phyloP scores from a whole-genome alignment of 345 rosid species.

The Draba incana region DNA sequence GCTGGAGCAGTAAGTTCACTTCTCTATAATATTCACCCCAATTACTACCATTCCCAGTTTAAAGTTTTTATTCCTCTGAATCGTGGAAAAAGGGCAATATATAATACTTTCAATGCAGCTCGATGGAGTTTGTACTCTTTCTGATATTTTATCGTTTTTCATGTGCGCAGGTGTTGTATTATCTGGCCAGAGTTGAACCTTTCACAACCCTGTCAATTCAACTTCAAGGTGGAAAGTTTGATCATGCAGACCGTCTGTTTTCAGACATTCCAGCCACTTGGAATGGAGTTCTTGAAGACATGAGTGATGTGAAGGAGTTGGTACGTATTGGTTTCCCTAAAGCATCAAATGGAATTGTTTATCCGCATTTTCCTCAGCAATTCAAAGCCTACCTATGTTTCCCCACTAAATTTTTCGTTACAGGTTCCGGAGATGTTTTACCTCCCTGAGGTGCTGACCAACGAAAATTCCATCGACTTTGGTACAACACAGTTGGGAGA shows the following conservation, averaged over 20 bases:
- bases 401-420: constrained; percentile 23
- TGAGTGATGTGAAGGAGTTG: constrained; percentile 99
- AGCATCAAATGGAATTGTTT: constrained; percentile 12
- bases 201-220: constrained; percentile 94
- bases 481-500: constrained; percentile 94
- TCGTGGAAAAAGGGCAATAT: constrained; percentile 8
- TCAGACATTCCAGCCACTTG: constrained; percentile 88
- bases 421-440: constrained; percentile 99
- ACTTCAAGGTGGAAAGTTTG: constrained; percentile 99
- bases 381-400: constrained; percentile 20
- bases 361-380: constrained; percentile 31
- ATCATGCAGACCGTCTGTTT: constrained; percentile 98
- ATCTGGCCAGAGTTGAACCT: constrained; percentile 94
- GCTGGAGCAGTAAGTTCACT: constrained; percentile 84
- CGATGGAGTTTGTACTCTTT: constrained; percentile 19
- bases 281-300: constrained; percentile 96
- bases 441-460: constrained; percentile 92
- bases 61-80: constrained; percentile 18
- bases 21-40: constrained; percentile 27
- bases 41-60: constrained; percentile 19
- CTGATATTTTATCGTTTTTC: constrained; percentile 22
- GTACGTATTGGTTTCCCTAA: constrained; percentile 50
- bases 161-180: constrained; percentile 79
- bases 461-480: constrained; percentile 84
- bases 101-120: constrained; percentile 20